Conservation (phyloP, 495 filamentous ascomycete genomes). For the Penicillium arizonense region DNA sequence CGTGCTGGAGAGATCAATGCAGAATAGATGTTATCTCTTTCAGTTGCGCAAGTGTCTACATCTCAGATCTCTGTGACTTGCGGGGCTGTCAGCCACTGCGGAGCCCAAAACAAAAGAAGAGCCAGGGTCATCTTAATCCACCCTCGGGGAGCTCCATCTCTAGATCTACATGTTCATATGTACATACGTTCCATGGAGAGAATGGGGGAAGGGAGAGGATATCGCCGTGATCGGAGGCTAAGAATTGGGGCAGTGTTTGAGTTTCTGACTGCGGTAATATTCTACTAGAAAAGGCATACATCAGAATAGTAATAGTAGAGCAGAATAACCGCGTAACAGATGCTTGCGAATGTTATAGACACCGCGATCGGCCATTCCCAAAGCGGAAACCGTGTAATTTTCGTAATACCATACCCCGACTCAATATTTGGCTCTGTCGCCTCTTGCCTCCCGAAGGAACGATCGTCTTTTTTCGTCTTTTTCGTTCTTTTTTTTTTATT, state of each 20-base stretch:
- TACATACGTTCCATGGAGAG: not conserved
- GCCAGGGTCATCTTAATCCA: conserved; percentile 5
- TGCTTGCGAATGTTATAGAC: no score
- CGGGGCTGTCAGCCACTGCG: conserved; percentile 34
- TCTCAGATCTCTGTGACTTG: conserved; percentile 17
- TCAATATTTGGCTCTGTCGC: conserved; percentile 13
- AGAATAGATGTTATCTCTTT: conserved; percentile 10
- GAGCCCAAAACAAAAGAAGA: conserved; percentile 14
- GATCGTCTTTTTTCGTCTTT: conserved; percentile 32
- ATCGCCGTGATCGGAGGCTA: no score
- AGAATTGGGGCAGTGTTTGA: no score
- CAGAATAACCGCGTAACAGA: no score
- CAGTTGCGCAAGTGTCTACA: conserved; percentile 24
- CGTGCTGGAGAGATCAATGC: conserved; percentile 14
- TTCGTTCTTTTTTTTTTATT: conserved; percentile 24
- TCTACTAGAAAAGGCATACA: no score
- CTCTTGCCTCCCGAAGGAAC: conserved; percentile 36
- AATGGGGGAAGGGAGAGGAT: no score
- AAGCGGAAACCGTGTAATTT: not conserved
- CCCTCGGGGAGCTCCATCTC: conserved; percentile 2
- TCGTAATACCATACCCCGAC: not conserved
- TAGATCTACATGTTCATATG: not conserved
- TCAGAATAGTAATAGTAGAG: no score
- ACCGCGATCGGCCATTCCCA: not conserved
- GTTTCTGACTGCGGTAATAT: no score